Percentiles rank a stretch among this genome's conserved stretches.
Conservation (phyloP, 148 eudicot species). For the Cornus controversa region DNA sequence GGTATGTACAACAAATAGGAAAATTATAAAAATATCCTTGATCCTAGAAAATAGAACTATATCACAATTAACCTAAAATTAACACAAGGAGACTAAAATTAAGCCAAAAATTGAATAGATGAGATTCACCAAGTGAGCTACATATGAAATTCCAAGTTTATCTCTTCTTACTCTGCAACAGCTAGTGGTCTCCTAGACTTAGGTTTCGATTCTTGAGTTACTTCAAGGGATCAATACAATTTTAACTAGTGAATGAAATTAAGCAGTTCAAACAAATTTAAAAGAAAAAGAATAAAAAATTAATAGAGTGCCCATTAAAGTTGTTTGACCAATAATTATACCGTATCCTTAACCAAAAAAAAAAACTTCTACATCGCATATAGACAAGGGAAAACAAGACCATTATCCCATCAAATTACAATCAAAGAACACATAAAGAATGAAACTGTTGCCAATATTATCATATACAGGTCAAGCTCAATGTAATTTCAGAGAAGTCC, state of each 20-base stretch:
- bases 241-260: not conserved
- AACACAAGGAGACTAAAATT: not conserved
- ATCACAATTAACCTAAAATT: not conserved
- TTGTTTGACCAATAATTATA: not conserved
- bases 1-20: too few relatives aligned
- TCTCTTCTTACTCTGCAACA: not conserved
- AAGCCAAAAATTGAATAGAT: not conserved
- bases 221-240: not conserved
- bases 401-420: constrained; percentile 10
- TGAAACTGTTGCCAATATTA: not conserved
- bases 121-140: not conserved
- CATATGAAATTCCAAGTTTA: not conserved
- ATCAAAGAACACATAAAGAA: not conserved
- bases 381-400: not conserved
- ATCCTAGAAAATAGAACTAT: too few relatives aligned
- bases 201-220: not conserved
- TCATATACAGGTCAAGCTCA: not conserved
- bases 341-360: not conserved
- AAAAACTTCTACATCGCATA: not conserved
- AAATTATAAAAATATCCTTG: too few relatives aligned
- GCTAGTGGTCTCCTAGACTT: not conserved
- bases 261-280: not conserved
- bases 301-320: not conserved
- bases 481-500: not conserved
- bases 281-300: too few relatives aligned